Base-by-base conservation (phyloP, 805 yeast genomes). In the Sungouiozyma intestinalis region DNA sequence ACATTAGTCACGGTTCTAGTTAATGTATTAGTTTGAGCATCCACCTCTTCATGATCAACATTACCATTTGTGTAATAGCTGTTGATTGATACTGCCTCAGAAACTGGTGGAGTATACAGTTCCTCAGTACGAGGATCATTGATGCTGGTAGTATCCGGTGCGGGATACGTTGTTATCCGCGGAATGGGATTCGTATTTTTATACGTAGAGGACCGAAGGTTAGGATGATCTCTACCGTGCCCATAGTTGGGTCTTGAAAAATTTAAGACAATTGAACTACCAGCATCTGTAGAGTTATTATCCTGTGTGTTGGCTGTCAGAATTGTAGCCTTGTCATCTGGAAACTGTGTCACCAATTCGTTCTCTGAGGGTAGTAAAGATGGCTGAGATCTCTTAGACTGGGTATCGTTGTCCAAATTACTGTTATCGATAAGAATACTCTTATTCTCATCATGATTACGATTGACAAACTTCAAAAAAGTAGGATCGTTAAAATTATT, bases 401-500 rank as follows among this genome's bases (percentile, higher is more conserved):
- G 17, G 14, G 15, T 38, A 9, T 34, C 38, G 15, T 7, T 20
- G 8, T 24, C 39, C 18, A n/a, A 2, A 14, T 40, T 19, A 20
- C 16, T 16, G 18, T 20, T 17, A 29, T 16, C 4, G 31, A 17
- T 21, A 7, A 29, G 45, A 11, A 21, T 16, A 17, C 18, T 31
- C 15, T 29, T 13, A 13, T 16, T 6, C 27, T 34, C 29, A 34
- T 34, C 33, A 15, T 40, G 32, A 16, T 42, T 38, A 13, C 45
- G 45, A 16, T 44, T 44, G 3, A 50, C 52, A 39, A 50, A 50
- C n/a, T 53, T 53, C 33, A 58, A 43, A 45, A 59, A 58, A 14
- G 48, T 44, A 20, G 54, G 50, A 39, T 57, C 58, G 33, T 51
- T 49, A 39, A 61, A 59, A 36, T 57, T 60, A 40, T 59, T 54